Evolutionary conservation across 345 rosid species (phyloP), one percentile per base, ranked within the genome.

Genomic region (Schrenkiella parvula): DNA sequence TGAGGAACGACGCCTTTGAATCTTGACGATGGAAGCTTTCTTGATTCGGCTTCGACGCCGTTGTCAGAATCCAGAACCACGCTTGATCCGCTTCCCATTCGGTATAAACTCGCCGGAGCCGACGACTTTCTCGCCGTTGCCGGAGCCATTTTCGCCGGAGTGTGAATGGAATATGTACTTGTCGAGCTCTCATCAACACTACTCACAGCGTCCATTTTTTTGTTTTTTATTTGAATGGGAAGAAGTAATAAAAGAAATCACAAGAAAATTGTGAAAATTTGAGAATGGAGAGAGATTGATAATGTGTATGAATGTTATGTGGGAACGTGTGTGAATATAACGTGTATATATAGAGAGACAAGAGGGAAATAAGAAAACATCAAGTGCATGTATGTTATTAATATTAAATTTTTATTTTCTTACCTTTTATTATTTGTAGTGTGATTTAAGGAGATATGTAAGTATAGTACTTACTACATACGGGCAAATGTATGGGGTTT

Each of bases 1-100:
- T 93, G 96, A 1, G 97, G 93, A n/a, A 93, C 97, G 3, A 93
- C 98, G 2, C 98, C 98, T 73, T 93, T 93, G 86, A 82, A 93
- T 52, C 85, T 85, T 9, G 98, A 91, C 4, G 95, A 88, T 0
- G 95, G 93, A 23, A 91, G 90, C 75, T 91, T 93, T 41, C 87
- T 80, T 2, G 96, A 89, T 78, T 93, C 96, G 0, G 89, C 91
- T 55, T 91, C 97, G 9, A 80, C 74, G 1, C 87, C 87, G 62
- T 83, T 71, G 23, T 90, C 93, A 0, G 81, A 67, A 39, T 90
- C 93, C 21, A 93, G 51, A 64, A 88, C 70, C 11, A 83, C 88
- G 66, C 83, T 81, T 41, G 81, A 44, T 35, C 88, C 91, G 63
- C 95, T 85, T 35, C 90, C 90, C 12, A 83, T 67, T 2, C 84